Evolutionary conservation across 305 asterid species (phyloP), one percentile per base, ranked within the genome.

Genomic region (Caryopteris hybrid): DNA sequence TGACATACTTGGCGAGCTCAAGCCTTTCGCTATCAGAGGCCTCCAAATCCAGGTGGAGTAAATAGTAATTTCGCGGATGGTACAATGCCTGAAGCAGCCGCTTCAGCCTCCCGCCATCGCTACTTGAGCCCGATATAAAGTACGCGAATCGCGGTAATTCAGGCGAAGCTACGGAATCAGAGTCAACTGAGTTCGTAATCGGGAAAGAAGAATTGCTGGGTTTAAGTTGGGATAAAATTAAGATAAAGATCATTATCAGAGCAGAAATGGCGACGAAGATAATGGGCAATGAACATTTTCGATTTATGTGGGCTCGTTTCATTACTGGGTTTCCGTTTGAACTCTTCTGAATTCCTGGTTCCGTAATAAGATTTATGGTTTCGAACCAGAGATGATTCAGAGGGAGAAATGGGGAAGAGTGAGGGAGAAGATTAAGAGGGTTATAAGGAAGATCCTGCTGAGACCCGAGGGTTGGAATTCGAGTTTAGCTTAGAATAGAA

Each of bases 61-160:
- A 68, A 53, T 93, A 93, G 77, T 81, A 84, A 68, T 90, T 93
- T 47, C 96, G 78, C 1, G 99, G 97, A 76, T 93, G 96, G 77
- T 93, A 93, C 81, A 78, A 64, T 53, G 88, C 94, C 75, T 77
- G 92, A 62, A 93, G 85, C 80, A 93, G 80, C 78, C 99, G 75
- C 81, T 59, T 79, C 56, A 90, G 57, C 67, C 89, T 74, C 66
- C 69, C 68, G 48, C 71, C 45, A 69, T 93, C 95, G 43, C 86
- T 89, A 67, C 65, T 68, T 4, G 95, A 79, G 23, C 95, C 97
- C 5, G 96, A 81, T 3, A 90, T 82, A 48, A 85, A 83, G 83
- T 88, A 91, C 0, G 96, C 96, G 3, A 93, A 86, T 59, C 95
- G 86, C 14, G 97, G 97, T 56, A 83, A 20, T 17, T 80, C 78